Evolutionary conservation across 768 basidiomycete genomes (phyloP), one percentile per base, ranked within the genome.

Genomic region (Suillus alpinus): DNA sequence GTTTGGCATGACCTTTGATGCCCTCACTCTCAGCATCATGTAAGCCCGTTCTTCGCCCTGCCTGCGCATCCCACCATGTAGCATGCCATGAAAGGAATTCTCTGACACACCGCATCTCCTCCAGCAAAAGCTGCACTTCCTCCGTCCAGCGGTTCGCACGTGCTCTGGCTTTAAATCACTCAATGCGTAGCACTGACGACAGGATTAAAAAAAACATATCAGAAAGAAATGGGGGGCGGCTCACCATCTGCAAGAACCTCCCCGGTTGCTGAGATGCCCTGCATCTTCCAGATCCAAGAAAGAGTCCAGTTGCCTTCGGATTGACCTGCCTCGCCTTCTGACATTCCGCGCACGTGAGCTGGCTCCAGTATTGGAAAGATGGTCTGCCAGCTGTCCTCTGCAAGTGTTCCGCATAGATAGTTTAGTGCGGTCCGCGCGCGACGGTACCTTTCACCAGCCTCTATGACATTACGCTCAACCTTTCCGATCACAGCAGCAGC

Each of bases 71-170:
- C 72, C 72, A 72, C 55, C 63, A 62, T 4, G 18, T 2, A 2
- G 57, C 62, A 40, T 70, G 66, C 68, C 67, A 73, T 0, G 50
- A 52, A 9, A 73, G 64, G 41, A 66, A 71, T 23, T 43, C 46
- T 5, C 67, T 39, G 6, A 71, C 69, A 5, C 64, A 63, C 1
- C 46, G 43, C 68, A 74, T 74, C 56, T 74, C 73, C 56, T 74
- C 73, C 13, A 51, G 52, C 4, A 71, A 49, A 7, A 72, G 61
- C 16, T 57, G 9, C 0, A 69, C 68, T 58, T 73, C 70, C 49
- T 73, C 69, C 36, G 49, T 55, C 20, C 63, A 71, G 3, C 71
- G 62, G 14, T 64, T 46, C 5, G 56, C 66, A 16, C 68, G 43
- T 2, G 68, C 67, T 0, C 59, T 60, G 0, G 63, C 61, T 56